A percentile compares a stretch with the other conserved stretches of the same genome.
Conservation (phyloP, 768 basidiomycete genomes). For the Hygrocybe punicea region DNA sequence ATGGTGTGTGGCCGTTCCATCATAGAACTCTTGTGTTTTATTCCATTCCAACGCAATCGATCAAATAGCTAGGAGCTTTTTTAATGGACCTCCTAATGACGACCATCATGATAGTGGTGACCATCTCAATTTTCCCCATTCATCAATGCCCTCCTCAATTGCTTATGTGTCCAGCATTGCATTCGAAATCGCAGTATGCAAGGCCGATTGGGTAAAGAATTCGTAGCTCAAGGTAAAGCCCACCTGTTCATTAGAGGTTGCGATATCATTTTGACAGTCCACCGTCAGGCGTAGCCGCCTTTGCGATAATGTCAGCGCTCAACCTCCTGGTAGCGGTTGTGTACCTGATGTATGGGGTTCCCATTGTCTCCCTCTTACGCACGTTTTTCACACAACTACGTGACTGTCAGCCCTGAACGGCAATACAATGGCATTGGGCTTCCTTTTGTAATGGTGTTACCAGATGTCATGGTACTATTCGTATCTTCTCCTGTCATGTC, state of each 20-base stretch:
- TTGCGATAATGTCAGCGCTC: slow-evolving; percentile 18
- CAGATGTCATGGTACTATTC: slow-evolving; percentile 23
- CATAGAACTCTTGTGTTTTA: neutral
- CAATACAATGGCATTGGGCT: slow-evolving; percentile 17
- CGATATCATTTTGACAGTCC: neutral
- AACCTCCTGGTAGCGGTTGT: slow-evolving; percentile 16
- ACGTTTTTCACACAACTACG: neutral
- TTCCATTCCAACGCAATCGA: neutral
- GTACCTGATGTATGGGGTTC: slow-evolving; percentile 13
- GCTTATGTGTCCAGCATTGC: slow-evolving; percentile 18
- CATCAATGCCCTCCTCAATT: neutral
- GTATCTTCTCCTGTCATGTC: neutral
- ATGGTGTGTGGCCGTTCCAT: neutral
- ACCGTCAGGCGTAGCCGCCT: slow-evolving; percentile 17
- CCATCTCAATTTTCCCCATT: neutral
- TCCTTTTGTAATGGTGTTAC: slow-evolving; percentile 19
- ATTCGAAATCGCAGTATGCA: slow-evolving; percentile 22
- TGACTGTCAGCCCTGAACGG: slow-evolving; percentile 9
- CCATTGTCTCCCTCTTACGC: neutral
- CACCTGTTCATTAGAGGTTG: neutral
- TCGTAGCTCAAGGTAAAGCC: slow-evolving; percentile 21
- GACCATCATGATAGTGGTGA: slow-evolving; percentile 18
- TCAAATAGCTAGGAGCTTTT: slow-evolving; percentile 17
- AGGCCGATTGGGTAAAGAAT: slow-evolving; percentile 20
- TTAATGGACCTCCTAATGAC: slow-evolving; percentile 20